Conservation (phyloP, 768 basidiomycete genomes). For the Rhodotorula paludigena region DNA sequence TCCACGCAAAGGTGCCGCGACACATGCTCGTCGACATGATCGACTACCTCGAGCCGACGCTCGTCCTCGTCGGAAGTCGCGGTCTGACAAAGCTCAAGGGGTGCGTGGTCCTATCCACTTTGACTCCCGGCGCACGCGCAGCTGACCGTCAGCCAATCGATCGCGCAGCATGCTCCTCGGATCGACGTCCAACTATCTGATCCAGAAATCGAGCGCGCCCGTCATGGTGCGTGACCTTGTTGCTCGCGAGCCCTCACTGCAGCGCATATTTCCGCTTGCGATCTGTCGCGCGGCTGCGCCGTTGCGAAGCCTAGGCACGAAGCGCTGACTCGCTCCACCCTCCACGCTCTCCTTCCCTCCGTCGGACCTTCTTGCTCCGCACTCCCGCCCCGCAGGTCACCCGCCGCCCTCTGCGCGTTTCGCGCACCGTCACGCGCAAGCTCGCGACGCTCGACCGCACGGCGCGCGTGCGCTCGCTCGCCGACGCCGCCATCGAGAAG, state of each 20-base stretch:
- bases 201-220: constrained; percentile 37
- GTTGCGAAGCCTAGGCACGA: not conserved
- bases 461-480: constrained; percentile 32
- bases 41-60: constrained; percentile 43
- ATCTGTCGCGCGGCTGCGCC: not conserved
- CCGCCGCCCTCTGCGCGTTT: constrained; percentile 36
- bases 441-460: constrained; percentile 35
- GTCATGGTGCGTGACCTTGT: constrained; percentile 18
- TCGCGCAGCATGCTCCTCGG: constrained; percentile 39
- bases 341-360: not conserved
- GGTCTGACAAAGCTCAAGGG: constrained; percentile 42
- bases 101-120: not conserved
- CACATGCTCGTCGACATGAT: constrained; percentile 45
- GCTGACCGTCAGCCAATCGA: too few species aligned
- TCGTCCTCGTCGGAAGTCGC: constrained; percentile 43
- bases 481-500: constrained; percentile 39
- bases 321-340: not conserved
- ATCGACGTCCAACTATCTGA: constrained; percentile 39
- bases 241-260: too few species aligned
- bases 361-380: not conserved
- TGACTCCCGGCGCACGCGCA: too few species aligned
- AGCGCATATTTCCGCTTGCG: too few species aligned
- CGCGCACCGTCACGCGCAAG: constrained; percentile 33
- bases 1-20: constrained; percentile 71
- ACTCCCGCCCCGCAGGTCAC: constrained; percentile 29